These are phyloP conservation scores for Botrytis tulipae DNA, from an alignment of 2,329 filamentous ascomycete genomes.

Conservation along the genomic window DNA sequence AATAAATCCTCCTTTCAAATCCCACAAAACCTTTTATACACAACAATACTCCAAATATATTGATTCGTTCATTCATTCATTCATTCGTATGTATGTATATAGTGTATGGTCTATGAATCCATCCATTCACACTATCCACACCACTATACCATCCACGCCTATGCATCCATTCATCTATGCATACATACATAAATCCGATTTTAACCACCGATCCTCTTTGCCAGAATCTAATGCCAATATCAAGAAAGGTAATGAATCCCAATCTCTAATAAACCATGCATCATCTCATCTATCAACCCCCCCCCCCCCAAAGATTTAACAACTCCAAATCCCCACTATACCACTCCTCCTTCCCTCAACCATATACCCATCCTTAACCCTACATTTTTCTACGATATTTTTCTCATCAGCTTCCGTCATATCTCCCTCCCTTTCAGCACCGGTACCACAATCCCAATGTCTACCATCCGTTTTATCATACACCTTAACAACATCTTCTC, in stretches of 20 bases:
- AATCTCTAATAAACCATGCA: background rate
- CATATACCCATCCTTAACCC: slow-evolving; percentile 91
- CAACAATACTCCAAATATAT: background rate
- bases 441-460: slow-evolving; percentile 95
- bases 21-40: background rate
- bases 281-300: background rate
- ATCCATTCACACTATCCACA: background rate
- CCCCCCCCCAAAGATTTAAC: slow-evolving; percentile 43
- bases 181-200: background rate
- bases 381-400: slow-evolving; percentile 76
- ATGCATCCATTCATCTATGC: background rate
- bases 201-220: background rate
- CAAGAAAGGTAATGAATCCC: background rate
- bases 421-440: slow-evolving; percentile 59
- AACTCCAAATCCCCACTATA: slow-evolving; percentile 87
- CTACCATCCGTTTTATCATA: slow-evolving; percentile 96
- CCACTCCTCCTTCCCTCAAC: slow-evolving; percentile 88
- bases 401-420: slow-evolving; percentile 49
- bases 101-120: background rate
- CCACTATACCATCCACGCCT: background rate
- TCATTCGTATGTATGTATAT: background rate
- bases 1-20: no score
- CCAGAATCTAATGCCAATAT: background rate
- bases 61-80: background rate
- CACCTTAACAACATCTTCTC: slow-evolving; percentile 92